Base-by-base conservation (phyloP, 2,329 filamentous ascomycete species). In the Helotiales sp. region DNA sequence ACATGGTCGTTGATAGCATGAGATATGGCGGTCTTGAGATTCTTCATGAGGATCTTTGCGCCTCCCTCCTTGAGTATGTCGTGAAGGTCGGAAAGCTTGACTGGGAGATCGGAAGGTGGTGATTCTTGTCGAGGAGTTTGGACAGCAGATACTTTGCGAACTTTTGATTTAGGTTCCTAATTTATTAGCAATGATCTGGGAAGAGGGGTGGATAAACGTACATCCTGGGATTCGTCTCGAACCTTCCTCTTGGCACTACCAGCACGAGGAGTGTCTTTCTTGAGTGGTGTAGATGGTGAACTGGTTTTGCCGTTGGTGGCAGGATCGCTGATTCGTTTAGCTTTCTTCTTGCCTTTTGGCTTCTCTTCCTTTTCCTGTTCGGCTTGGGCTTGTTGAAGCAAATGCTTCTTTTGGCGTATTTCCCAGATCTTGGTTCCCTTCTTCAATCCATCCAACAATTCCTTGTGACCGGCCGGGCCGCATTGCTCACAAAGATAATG, bases 401-500 rank as follows among this genome's bases (percentile, higher is more conserved):
- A 80, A 79, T 86, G 82, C 65, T 81, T 82, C 73, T 85, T 86
- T 15, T 89, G 87, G 43, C 88, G 83, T 62, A 86, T 87, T 76
- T 94, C 91, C 96, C 96, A 98, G 0, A 93, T 91, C 79, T 89
- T 91, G 80, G 97, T 93, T 5, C 95, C 96, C 49, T 86, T 87
- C 22, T 84, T 87, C 65, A 97, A 90, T 65, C 90, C 92, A 11
- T 90, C 90, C 3, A 99, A 81, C 2, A 97, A 87, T 68, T 90
- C 89, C 72, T 88, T 89, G 81, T 99, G 96, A 70, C 67, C 89
- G 64, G 93, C 86, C 0, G 96, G 96, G 61, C 87, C 86, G 82
- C 96, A 98, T 79, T 90, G 83, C 80, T 99, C 96, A 80, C 96
- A 99, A 80, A 91, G 96, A 82, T 99, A 99, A 79, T 92, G 86